Percentiles rank a stretch among this genome's conserved stretches.
phyloP scores from a whole-genome alignment of 2,329 filamentous ascomycete species.

The Pseudogymnoascus sp. region DNA sequence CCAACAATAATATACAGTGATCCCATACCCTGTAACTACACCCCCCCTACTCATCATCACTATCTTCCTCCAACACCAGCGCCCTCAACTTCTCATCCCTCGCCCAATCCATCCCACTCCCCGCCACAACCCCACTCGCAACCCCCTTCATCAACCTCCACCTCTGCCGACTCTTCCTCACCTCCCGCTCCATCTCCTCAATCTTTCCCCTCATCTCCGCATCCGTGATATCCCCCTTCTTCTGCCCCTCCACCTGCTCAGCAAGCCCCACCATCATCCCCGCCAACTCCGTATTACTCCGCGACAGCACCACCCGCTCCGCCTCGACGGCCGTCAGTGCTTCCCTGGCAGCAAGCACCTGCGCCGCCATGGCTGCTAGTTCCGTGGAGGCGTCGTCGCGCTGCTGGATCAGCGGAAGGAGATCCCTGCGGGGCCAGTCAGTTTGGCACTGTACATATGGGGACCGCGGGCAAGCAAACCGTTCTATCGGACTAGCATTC shows the following conservation, averaged over 20 bases:
- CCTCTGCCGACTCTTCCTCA: constrained; percentile 54
- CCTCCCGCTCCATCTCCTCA: constrained; percentile 46
- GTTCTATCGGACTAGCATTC: constrained; percentile 56
- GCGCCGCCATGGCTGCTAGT: constrained; percentile 50
- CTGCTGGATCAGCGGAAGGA: constrained; percentile 56
- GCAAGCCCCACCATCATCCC: constrained; percentile 55
- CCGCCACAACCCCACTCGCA: constrained; percentile 68
- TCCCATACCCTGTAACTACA: background rate
- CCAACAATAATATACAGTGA: constrained; percentile 3
- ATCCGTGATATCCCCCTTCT: constrained; percentile 46
- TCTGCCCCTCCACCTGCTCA: constrained; percentile 44
- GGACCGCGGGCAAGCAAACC: constrained; percentile 37
- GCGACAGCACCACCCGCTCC: constrained; percentile 46
- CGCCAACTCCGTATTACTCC: constrained; percentile 55
- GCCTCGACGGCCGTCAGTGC: constrained; percentile 49
- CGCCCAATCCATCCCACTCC: constrained; percentile 77
- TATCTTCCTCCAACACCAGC: constrained; percentile 62
- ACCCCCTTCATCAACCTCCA: constrained; percentile 72
- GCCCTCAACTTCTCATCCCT: constrained; percentile 57
- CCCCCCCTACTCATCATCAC: constrained; percentile 30
- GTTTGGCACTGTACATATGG: constrained; percentile 5
- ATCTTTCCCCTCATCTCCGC: constrained; percentile 46
- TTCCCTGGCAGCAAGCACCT: constrained; percentile 41
- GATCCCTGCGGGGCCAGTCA: constrained; percentile 24
- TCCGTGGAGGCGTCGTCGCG: constrained; percentile 60